Conservation (phyloP, 371 early-diverging fungal genomes). For the Cokeromyces recurvatus region DNA sequence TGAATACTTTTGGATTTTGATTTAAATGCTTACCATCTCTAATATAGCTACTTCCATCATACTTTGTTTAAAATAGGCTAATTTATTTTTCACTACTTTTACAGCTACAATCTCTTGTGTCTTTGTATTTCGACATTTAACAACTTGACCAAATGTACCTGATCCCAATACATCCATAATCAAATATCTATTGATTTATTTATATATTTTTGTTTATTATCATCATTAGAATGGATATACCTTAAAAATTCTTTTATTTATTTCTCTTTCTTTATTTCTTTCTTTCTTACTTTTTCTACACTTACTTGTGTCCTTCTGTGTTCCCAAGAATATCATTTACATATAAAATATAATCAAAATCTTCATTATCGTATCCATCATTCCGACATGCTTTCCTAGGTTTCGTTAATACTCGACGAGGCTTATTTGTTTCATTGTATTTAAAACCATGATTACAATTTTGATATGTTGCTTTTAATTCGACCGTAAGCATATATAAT, state of each 20-base stretch:
- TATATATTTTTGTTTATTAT: too few species aligned
- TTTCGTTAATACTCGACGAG: slow-evolving; percentile 92
- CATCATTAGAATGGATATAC: not conserved
- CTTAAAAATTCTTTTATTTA: not conserved
- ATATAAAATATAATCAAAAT: slow-evolving; percentile 93
- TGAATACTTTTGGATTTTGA: too few species aligned
- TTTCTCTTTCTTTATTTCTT: too few species aligned
- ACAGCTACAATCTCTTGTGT: slow-evolving; percentile 89
- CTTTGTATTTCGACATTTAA: slow-evolving; percentile 85
- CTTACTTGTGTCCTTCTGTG: slow-evolving; percentile 77
- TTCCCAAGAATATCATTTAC: slow-evolving; percentile 89
- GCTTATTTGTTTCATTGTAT: slow-evolving; percentile 74
- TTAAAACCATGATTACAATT: slow-evolving; percentile 65
- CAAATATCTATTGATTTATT: slow-evolving; percentile 51
- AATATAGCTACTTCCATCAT: slow-evolving; percentile 95
- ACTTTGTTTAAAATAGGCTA: slow-evolving; percentile 93
- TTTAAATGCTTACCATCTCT: slow-evolving; percentile 50
- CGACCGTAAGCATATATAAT: slow-evolving; percentile 18
- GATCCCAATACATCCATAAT: slow-evolving; percentile 93
- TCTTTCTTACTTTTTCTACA: not conserved
- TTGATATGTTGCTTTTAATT: slow-evolving; percentile 24
- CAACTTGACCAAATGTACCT: slow-evolving; percentile 99
- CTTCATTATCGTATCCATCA: slow-evolving; percentile 93
- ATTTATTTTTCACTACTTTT: slow-evolving; percentile 96
- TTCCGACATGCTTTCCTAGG: slow-evolving; percentile 88